phyloP scores from a whole-genome alignment of 106 monocot genomes.

The Hemerocallis citrina region DNA sequence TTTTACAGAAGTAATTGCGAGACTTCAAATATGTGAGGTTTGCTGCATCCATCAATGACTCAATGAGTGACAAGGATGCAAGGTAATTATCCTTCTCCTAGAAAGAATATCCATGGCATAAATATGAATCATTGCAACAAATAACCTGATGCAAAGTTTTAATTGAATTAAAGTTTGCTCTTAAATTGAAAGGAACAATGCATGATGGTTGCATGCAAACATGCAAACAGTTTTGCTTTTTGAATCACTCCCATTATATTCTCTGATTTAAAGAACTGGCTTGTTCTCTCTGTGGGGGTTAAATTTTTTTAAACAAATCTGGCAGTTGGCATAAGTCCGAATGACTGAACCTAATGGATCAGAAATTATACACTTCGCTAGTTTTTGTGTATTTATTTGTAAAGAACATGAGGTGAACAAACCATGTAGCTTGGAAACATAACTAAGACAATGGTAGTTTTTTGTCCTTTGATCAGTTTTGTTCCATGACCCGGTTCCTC shows the following conservation, averaged over 20 bases:
- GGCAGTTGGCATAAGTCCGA: too few relatives aligned
- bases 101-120: background rate
- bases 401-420: too few relatives aligned
- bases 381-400: too few relatives aligned
- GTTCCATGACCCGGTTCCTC: too few relatives aligned
- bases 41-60: background rate
- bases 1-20: background rate
- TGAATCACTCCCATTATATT: background rate
- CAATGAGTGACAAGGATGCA: background rate
- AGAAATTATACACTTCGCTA: too few relatives aligned
- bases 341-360: too few relatives aligned
- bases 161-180: background rate
- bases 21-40: background rate
- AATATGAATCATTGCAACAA: background rate
- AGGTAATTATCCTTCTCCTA: background rate
- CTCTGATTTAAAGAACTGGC: background rate
- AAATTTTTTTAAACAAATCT: too few relatives aligned
- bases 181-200: background rate
- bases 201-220: constrained; percentile 9
- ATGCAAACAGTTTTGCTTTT: background rate
- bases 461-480: too few relatives aligned
- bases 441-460: too few relatives aligned
- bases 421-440: too few relatives aligned
- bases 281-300: background rate
- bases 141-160: background rate